Evolutionary conservation across 164 flowering plant genomes (phyloP).

Genomic region (Vitis labrusca): DNA sequence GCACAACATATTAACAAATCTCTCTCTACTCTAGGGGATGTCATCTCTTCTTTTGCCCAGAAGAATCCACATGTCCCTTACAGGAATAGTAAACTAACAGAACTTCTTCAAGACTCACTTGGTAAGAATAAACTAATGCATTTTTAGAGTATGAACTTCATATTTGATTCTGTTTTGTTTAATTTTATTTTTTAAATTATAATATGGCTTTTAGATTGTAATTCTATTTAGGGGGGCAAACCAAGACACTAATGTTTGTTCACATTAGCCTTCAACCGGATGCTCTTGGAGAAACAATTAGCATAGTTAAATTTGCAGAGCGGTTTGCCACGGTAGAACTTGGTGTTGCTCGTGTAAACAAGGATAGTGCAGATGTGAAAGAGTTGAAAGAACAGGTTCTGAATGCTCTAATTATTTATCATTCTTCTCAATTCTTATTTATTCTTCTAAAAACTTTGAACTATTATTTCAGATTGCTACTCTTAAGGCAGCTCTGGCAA

Average conservation of each 20-base stretch:
- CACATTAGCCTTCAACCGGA: slow-evolving; percentile 84
- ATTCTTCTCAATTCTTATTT: background rate
- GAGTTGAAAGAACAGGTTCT: slow-evolving; percentile 64
- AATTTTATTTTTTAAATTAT: background rate
- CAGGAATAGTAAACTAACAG: slow-evolving; percentile 80
- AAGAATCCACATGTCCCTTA: slow-evolving; percentile 89
- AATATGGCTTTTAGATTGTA: background rate
- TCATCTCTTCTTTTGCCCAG: slow-evolving; percentile 85
- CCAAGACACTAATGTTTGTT: slow-evolving; percentile 96
- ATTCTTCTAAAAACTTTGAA: background rate
- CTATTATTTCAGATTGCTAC: slow-evolving; percentile 44
- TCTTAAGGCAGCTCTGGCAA: slow-evolving; percentile 64
- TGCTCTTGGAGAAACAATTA: slow-evolving; percentile 70
- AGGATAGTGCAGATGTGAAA: slow-evolving; percentile 51
- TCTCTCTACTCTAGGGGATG: slow-evolving; percentile 90
- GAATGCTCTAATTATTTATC: background rate
- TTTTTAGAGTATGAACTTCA: background rate
- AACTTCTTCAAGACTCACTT: slow-evolving; percentile 83
- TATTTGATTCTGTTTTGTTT: background rate
- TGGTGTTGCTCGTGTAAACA: slow-evolving; percentile 63
- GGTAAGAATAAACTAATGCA: slow-evolving; percentile 37
- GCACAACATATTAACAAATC: slow-evolving; percentile 91
- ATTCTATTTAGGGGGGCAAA: slow-evolving; percentile 74
- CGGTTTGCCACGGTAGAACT: slow-evolving; percentile 69
- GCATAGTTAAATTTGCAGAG: slow-evolving; percentile 83